A percentile compares a stretch with the other conserved stretches of the same genome.
Conservation (phyloP, 2,329 filamentous ascomycete species). For the Paradendryphiella salina region DNA sequence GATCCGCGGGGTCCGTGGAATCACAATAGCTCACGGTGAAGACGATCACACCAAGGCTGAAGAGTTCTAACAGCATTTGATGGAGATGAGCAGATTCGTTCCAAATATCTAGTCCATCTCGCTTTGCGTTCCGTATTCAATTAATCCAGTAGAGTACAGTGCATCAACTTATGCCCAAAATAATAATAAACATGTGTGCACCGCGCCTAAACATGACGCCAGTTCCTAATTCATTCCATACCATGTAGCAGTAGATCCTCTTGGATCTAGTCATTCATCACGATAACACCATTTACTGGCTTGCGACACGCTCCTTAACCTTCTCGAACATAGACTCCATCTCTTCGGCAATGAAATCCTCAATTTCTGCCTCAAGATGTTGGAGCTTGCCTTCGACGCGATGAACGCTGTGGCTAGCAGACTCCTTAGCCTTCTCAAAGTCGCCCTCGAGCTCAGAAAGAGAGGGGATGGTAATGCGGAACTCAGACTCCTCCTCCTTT, state of each 20-base stretch:
- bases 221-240: conserved; percentile 10
- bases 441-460: conserved; percentile 43
- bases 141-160: conserved; percentile 9
- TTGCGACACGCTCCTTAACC: conserved; percentile 44
- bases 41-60: not conserved
- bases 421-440: conserved; percentile 42
- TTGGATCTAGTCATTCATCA: conserved; percentile 4
- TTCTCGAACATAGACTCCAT: conserved; percentile 61
- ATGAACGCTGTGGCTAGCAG: conserved; percentile 48
- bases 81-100: conserved; percentile 12
- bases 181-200: conserved; percentile 12
- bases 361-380: conserved; percentile 50
- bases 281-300: conserved; percentile 31
- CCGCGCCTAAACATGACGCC: conserved; percentile 11
- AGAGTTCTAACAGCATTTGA: not conserved
- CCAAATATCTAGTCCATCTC: conserved; percentile 17
- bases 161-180: conserved; percentile 19
- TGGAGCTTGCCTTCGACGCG: conserved; percentile 54
- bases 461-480: conserved; percentile 45
- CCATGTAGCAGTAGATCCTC: conserved; percentile 9
- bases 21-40: not conserved
- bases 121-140: conserved; percentile 7
- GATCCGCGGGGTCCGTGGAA: not conserved
- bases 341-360: conserved; percentile 55
- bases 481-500: conserved; percentile 44